Conservation (phyloP, 345 rosid genomes). For the Citrus glauca region DNA sequence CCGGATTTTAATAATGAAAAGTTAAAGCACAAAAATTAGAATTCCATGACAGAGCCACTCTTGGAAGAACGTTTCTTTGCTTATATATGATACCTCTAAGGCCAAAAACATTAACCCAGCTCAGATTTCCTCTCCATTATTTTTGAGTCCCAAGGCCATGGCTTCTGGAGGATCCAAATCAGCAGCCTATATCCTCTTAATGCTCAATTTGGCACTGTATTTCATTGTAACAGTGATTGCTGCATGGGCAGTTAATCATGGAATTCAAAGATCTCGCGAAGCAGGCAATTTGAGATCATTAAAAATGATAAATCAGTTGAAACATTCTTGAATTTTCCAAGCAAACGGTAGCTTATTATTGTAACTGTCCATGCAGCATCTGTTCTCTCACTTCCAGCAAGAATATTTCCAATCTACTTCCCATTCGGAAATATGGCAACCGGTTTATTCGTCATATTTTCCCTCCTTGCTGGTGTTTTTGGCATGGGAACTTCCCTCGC, state of each 20-base stretch:
- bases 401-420: slow-evolving; percentile 72
- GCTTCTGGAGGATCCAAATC: slow-evolving; percentile 64
- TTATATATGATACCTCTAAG: slow-evolving; percentile 1
- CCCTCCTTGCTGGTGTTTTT: slow-evolving; percentile 72
- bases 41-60: neutral
- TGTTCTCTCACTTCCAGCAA: slow-evolving; percentile 59
- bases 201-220: slow-evolving; percentile 65
- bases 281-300: slow-evolving; percentile 37
- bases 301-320: neutral
- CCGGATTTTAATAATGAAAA: slow-evolving; percentile 1
- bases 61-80: neutral
- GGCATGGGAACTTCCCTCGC: slow-evolving; percentile 70
- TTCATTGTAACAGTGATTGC: slow-evolving; percentile 59
- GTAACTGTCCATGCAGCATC: slow-evolving; percentile 48
- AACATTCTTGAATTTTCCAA: neutral
- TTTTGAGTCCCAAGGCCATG: slow-evolving; percentile 28
- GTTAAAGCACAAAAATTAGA: neutral
- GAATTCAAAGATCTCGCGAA: slow-evolving; percentile 52
- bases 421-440: slow-evolving; percentile 92
- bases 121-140: neutral
- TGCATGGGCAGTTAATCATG: slow-evolving; percentile 79
- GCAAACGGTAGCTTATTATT: neutral
- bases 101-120: neutral
- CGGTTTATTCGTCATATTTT: slow-evolving; percentile 60
- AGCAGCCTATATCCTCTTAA: slow-evolving; percentile 53